Evolutionary conservation across 2,329 filamentous ascomycete species (phyloP), one percentile per base, ranked within the genome.

Genomic region (Fusarium tjaetaba): DNA sequence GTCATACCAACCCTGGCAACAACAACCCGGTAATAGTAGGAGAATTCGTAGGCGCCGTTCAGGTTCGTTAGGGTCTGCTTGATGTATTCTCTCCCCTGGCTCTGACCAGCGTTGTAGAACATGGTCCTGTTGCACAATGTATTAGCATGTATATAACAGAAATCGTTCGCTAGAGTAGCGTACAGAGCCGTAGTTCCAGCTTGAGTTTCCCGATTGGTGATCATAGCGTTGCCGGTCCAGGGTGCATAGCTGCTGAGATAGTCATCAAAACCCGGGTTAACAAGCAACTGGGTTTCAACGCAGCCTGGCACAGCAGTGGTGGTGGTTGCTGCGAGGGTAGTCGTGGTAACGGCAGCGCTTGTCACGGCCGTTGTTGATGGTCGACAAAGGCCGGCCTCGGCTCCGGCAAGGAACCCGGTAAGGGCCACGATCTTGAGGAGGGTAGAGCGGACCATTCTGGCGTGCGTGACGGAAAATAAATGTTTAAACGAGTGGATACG

Each of bases 231-330:
- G 24, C 38, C 30, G 0, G 46, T 53, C 58, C 38, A 61, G 9
- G 48, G 58, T 14, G 13, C 5, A 0, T 9, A 6, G 16, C 39
- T 8, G 28, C 13, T 11, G 22, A 2, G 4, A 1, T 7, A 6
- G 18, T 61, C 48, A 28, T 61, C 48, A 1, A 61, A 61, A 4
- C 39, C 30, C 24, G 59, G 38, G 32, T 61, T 61, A 13, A 38
- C 24, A 20, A 55, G 14, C 15, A 55, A 18, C 8, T 61, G 48
- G 15, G 46, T 61, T 32, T 45, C 48, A 16, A 61, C 24, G 39
- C 48, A 61, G 30, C n/a, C 30, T 11, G 39, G n/a, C 4, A 24
- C 39, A 16, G n/a, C 46, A 10, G 45, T 43, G 20, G 43, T 32
- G 34, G 56, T 59, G 5, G 43, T 26, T 11, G 30, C 26, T 10